Evolutionary conservation across 805 yeast genomes (phyloP), one percentile per base, ranked within the genome.

Genomic region (Candida sonorensis): DNA sequence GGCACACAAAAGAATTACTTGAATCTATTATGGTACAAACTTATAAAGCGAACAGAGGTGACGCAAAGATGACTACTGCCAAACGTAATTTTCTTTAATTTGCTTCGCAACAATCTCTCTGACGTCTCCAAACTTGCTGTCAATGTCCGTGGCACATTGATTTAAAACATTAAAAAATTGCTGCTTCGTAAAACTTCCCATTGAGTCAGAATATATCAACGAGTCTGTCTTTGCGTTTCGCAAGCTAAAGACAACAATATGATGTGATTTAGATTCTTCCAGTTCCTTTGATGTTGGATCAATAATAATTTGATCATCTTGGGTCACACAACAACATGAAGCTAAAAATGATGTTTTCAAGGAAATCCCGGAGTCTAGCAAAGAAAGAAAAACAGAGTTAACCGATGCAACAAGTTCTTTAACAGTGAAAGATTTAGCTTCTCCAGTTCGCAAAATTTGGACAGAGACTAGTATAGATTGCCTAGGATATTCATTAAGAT

Each of bases 281-380:
- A 79, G 51, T 23, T 69, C 66, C 4, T 57, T 55, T 8, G 59
- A 55, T 2, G 64, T 45, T 1, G 92, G 90, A 30, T 65, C 59
- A 2, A 60, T 30, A 9, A 63, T 45, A 4, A 67, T 31, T 3
- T 59, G 50, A 16, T 57, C 54, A 10, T 33, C 18, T 2, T 45
- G 44, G 6, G 26, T 31, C 4, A 43, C 37, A 7, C 38, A 28
- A 30, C 76, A 52, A 4, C 76, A 60, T 0, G 71, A 59, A 12
- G 87, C 73, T 0, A 74, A 67, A 45, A 79, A 77, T 1, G 87
- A 71, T n/a, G 69, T 58, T 29, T 66, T 62, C 33, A 90, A 55
- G 0, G 86, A 80, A 13, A 88, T 66, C 28, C 84, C 86, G 6
- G 95, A 81, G 54, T 87, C 90, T 2, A 87, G 54, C 27, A 90